A percentile compares a stretch with the other conserved stretches of the same genome.
Evolutionary conservation across 225 moss, liverwort and hornwort species (phyloP).

Genomic region (Pleurozium schreberi): DNA sequence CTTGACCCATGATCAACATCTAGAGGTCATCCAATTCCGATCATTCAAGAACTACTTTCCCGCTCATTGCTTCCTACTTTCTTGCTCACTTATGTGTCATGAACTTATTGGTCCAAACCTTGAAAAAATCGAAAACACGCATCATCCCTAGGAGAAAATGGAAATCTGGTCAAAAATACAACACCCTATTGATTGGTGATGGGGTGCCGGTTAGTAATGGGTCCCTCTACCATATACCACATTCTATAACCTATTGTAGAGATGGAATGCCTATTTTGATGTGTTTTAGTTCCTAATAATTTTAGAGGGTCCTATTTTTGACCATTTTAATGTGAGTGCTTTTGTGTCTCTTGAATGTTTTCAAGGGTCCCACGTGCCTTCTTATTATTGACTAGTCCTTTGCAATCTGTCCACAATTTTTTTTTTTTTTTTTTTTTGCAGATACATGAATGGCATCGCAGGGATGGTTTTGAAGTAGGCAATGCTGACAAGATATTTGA

Average conservation of each 20-base stretch:
- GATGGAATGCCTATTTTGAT: background rate
- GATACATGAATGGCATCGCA: conserved; percentile 79
- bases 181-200: no score
- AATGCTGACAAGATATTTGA: conserved; percentile 99
- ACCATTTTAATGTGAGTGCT: background rate
- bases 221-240: no score
- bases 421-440: conserved; percentile 5
- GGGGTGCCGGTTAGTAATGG: no score
- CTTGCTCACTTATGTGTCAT: no score
- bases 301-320: background rate
- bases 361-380: background rate
- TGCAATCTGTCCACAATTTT: background rate
- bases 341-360: background rate
- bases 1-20: no score
- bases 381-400: background rate
- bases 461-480: conserved; percentile 96
- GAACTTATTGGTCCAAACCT: no score
- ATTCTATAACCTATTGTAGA: background rate
- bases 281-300: background rate
- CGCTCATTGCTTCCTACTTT: no score
- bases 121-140: no score
- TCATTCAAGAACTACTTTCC: no score
- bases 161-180: no score
- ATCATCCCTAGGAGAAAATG: no score
- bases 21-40: no score